Evolutionary conservation across 2,329 filamentous ascomycete species (phyloP).

Genomic region (Alternaria sp.): DNA sequence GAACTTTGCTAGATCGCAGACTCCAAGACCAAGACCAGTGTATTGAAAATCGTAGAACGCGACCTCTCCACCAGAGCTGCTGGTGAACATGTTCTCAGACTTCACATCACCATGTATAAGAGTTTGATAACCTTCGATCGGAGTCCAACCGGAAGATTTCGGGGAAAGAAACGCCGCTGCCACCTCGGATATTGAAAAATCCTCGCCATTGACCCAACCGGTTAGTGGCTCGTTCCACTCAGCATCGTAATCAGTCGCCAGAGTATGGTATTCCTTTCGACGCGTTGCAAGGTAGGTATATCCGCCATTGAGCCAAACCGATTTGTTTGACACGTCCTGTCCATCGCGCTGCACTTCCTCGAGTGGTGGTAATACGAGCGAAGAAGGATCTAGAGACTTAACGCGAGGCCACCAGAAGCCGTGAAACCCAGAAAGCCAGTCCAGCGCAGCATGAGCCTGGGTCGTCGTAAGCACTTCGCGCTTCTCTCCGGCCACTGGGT

Average conservation of each 20-base stretch:
- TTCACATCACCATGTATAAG: conserved; percentile 75
- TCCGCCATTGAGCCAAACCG: conserved; percentile 70
- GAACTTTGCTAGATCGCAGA: conserved; percentile 71
- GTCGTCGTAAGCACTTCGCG: conserved; percentile 56
- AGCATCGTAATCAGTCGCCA: conserved; percentile 58
- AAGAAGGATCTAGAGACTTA: conserved; percentile 38
- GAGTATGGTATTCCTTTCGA: conserved; percentile 62
- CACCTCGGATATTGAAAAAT: conserved; percentile 59
- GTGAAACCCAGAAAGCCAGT: conserved; percentile 72
- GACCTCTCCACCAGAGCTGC: conserved; percentile 57
- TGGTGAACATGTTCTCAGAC: conserved; percentile 72
- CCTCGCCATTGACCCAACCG: conserved; percentile 28
- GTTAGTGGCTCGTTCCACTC: conserved; percentile 67
- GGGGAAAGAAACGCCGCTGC: conserved; percentile 63
- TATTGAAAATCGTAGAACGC: conserved; percentile 77
- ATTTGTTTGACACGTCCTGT: conserved; percentile 23
- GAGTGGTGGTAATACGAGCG: conserved; percentile 63
- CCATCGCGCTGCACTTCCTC: conserved; percentile 58
- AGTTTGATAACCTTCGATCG: conserved; percentile 58
- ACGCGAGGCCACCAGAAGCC: conserved; percentile 59
- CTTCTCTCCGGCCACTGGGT: conserved; percentile 66
- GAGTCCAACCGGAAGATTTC: conserved; percentile 34
- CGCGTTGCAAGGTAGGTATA: conserved; percentile 74
- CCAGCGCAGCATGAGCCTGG: conserved; percentile 64
- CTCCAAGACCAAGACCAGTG: conserved; percentile 69